phyloP scores from a whole-genome alignment of 2,329 filamentous ascomycete species.

The Colletotrichum incanum region DNA sequence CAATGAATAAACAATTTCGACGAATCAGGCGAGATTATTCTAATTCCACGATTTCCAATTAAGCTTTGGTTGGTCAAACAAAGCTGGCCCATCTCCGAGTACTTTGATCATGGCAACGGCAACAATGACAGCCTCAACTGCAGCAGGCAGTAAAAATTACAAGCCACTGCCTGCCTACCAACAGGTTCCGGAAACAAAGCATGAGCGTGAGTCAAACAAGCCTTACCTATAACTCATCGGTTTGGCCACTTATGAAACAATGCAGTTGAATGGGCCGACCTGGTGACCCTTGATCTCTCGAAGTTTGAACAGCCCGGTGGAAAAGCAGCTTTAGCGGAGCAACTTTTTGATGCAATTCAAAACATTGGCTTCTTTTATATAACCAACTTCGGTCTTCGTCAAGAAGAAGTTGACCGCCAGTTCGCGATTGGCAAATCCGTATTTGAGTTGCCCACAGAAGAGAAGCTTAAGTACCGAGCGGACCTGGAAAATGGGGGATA shows the following conservation, averaged over 20 bases:
- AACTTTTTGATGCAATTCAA: constrained; percentile 69
- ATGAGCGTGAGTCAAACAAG: constrained; percentile 50
- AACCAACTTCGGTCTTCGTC: constrained; percentile 73
- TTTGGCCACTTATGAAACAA: background rate
- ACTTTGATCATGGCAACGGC: background rate
- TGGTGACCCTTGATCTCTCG: constrained; percentile 71
- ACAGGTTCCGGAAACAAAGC: constrained; percentile 53
- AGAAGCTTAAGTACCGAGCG: constrained; percentile 71
- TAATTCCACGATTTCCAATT: background rate
- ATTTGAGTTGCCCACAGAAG: constrained; percentile 68
- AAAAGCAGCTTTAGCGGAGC: constrained; percentile 67
- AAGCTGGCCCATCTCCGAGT: background rate
- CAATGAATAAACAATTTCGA: background rate
- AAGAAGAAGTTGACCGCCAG: constrained; percentile 64
- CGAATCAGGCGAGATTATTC: background rate
- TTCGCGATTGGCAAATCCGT: constrained; percentile 69
- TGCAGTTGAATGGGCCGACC: constrained; percentile 67
- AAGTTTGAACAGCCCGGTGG: constrained; percentile 69
- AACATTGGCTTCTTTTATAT: constrained; percentile 72
- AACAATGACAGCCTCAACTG: background rate
- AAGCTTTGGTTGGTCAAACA: background rate
- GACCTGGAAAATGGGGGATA: constrained; percentile 68
- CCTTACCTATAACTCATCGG: too few species aligned
- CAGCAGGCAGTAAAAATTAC: constrained; percentile 33
- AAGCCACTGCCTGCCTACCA: constrained; percentile 49